phyloP scores from a whole-genome alignment of 176 grass and related monocot genomes.

The Avena insularis region DNA sequence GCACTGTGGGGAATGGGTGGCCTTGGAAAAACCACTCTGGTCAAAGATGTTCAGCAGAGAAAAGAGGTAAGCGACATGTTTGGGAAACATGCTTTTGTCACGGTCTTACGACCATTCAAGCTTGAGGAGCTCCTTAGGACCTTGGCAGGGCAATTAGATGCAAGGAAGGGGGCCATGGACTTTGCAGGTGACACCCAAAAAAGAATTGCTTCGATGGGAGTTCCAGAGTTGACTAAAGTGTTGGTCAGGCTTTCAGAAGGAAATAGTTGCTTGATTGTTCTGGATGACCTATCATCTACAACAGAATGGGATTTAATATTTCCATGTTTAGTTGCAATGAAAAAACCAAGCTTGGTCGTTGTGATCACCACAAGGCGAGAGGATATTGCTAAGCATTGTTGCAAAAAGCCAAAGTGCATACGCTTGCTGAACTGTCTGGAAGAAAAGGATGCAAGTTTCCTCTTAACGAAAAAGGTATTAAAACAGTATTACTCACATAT shows the following conservation, averaged over 20 bases:
- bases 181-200: background rate
- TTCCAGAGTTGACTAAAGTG: background rate
- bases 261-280: background rate
- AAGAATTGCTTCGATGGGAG: background rate
- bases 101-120: background rate
- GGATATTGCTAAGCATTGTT: constrained; percentile 16
- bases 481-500: background rate
- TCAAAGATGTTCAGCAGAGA: background rate
- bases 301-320: background rate
- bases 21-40: background rate
- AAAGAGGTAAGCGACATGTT: background rate
- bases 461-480: constrained; percentile 22
- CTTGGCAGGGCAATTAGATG: background rate
- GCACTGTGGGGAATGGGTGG: background rate
- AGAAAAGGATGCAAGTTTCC: background rate
- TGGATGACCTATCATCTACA: background rate
- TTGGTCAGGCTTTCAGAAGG: background rate
- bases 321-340: background rate
- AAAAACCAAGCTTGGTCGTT: constrained; percentile 16
- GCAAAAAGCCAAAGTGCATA: background rate
- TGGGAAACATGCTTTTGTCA: background rate
- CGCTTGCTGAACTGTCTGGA: background rate
- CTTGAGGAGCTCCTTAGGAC: background rate
- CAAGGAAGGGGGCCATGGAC: background rate
- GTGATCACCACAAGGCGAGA: constrained; percentile 28